Conservation (phyloP, 2,329 filamentous ascomycete genomes). For the Calonectria pseudoturangicola region DNA sequence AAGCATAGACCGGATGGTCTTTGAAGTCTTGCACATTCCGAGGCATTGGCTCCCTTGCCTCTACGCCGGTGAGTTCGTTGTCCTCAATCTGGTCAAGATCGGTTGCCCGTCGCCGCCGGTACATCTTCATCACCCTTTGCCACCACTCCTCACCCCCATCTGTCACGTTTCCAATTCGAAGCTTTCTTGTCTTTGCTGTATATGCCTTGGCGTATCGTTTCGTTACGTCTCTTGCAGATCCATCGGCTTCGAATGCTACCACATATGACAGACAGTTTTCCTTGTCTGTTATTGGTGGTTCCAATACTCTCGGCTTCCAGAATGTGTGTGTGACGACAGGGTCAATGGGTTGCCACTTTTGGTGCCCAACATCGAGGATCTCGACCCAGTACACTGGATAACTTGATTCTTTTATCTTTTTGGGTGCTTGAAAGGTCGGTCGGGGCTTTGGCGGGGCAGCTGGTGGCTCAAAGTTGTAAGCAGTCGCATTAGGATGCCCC, state of each 20-base stretch:
- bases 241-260: slow-evolving; percentile 88
- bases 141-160: slow-evolving; percentile 72
- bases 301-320: slow-evolving; percentile 84
- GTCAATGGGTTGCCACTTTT: slow-evolving; percentile 95
- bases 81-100: slow-evolving; percentile 91
- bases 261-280: slow-evolving; percentile 89
- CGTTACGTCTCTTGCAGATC: slow-evolving; percentile 88
- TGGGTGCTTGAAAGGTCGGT: slow-evolving; percentile 59
- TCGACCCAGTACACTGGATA: slow-evolving; percentile 97
- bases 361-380: slow-evolving; percentile 87
- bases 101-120: slow-evolving; percentile 62
- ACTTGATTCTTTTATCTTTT: slow-evolving; percentile 78
- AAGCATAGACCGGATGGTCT: slow-evolving; percentile 86
- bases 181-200: slow-evolving; percentile 90
- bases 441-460: slow-evolving; percentile 60
- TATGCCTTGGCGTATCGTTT: slow-evolving; percentile 90
- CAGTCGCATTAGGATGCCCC: slow-evolving; percentile 73
- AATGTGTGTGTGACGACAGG: slow-evolving; percentile 86
- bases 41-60: slow-evolving; percentile 88
- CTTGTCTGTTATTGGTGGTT: slow-evolving; percentile 86
- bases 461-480: slow-evolving; percentile 69
- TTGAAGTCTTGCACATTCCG: slow-evolving; percentile 92
- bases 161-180: slow-evolving; percentile 81
- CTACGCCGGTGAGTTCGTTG: slow-evolving; percentile 81
- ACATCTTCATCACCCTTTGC: slow-evolving; percentile 70